Evolutionary conservation across 192 early-diverging fungal species (phyloP).

Genomic region (Haplosporangium gracile): DNA sequence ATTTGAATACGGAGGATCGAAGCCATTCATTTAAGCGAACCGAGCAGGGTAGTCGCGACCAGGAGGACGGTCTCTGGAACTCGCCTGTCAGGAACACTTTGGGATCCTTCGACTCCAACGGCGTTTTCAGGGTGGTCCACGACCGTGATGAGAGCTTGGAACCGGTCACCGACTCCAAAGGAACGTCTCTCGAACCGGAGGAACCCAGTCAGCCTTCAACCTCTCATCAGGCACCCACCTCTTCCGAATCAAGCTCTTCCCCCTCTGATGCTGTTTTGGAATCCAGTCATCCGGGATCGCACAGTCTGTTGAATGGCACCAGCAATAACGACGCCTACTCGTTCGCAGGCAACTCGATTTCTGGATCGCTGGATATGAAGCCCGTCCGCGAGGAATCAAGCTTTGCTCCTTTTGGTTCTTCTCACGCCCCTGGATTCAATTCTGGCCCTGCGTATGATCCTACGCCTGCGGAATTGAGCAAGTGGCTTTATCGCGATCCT

Average conservation of each 20-base stretch:
- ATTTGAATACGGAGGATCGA: constrained; percentile 23
- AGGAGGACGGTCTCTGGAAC: constrained; percentile 63
- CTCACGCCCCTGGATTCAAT: background rate
- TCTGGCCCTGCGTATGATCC: background rate
- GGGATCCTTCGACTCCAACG: constrained; percentile 74
- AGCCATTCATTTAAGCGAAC: constrained; percentile 28
- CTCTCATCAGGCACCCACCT: background rate
- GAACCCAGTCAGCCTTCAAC: constrained; percentile 16
- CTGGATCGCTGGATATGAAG: constrained; percentile 3
- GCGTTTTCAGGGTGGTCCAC: constrained; percentile 69
- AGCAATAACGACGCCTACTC: constrained; percentile 15
- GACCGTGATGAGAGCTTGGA: constrained; percentile 27
- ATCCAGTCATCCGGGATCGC: constrained; percentile 5
- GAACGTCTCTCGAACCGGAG: constrained; percentile 27
- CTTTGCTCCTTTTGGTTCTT: background rate
- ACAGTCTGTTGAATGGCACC: constrained; percentile 6
- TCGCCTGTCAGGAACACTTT: constrained; percentile 64
- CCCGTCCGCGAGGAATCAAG: constrained; percentile 19
- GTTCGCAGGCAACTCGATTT: constrained; percentile 2
- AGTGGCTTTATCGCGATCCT: constrained; percentile 90
- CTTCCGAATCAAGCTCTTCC: background rate
- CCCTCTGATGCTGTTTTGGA: background rate
- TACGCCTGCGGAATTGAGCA: constrained; percentile 28
- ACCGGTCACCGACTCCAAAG: constrained; percentile 30
- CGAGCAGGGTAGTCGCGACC: constrained; percentile 13